phyloP scores from a whole-genome alignment of 1,284 basidiomycete species.

The Tilletia indica region DNA sequence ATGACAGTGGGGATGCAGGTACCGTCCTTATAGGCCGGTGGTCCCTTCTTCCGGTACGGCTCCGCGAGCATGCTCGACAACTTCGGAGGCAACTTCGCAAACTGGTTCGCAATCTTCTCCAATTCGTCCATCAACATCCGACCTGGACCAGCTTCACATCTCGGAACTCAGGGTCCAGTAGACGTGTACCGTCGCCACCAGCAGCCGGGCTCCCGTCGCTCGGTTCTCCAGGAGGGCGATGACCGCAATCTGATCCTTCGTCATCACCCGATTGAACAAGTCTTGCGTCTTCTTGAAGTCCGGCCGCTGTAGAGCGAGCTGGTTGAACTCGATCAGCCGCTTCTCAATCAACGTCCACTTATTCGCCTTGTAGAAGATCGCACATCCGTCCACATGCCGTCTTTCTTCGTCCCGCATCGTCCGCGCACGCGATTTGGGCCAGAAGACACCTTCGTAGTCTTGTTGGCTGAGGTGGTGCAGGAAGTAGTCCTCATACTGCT shows the following conservation, averaged over 20 bases:
- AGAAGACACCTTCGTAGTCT: conserved; percentile 88
- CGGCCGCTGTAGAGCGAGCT: conserved; percentile 84
- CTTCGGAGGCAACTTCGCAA: conserved; percentile 78
- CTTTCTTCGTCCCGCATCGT: conserved; percentile 88
- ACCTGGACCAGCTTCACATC: conserved; percentile 98
- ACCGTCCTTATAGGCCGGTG: conserved; percentile 68
- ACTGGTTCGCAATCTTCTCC: conserved; percentile 80
- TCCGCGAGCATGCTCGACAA: conserved; percentile 50
- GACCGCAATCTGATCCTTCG: conserved; percentile 91
- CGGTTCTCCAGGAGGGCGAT: conserved; percentile 83
- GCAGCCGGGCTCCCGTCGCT: conserved; percentile 78
- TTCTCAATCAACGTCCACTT: conserved; percentile 92
- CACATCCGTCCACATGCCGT: conserved; percentile 90
- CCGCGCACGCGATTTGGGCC: conserved; percentile 89
- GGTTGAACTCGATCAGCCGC: conserved; percentile 89
- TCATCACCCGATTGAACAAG: conserved; percentile 98
- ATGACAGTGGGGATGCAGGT: conserved; percentile 87
- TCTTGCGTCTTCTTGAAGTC: conserved; percentile 99
- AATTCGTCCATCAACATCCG: conserved; percentile 87
- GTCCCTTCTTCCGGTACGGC: conserved; percentile 37
- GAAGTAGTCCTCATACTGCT: conserved; percentile 93
- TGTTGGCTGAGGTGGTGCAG: conserved; percentile 70
- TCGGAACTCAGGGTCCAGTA: conserved; percentile 85
- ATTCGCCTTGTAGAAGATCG: conserved; percentile 83
- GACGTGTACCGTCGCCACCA: conserved; percentile 88